These are phyloP conservation scores for Coix lacrymajobi DNA, from an alignment of 176 grass and related monocot species.

Conservation along the genomic window DNA sequence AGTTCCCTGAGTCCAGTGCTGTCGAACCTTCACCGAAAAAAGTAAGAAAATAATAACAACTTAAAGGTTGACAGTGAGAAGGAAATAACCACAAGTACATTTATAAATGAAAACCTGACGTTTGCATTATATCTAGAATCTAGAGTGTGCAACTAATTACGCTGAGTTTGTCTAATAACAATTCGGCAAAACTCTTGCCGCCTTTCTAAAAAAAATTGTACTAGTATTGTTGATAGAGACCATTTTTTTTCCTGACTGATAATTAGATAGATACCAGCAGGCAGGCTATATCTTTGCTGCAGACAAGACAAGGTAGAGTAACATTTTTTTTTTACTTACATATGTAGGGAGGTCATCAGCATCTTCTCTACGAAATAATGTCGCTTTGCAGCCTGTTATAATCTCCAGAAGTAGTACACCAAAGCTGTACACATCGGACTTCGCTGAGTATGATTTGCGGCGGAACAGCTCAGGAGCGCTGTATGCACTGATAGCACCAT, in stretches of 20 bases:
- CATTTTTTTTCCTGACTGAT: too few species aligned
- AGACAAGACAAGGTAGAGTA: background rate
- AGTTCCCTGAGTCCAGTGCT: constrained; percentile 10
- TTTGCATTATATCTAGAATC: background rate
- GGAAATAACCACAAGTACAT: background rate
- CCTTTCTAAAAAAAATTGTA: too few species aligned
- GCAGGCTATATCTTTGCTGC: too few species aligned
- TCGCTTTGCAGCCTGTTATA: constrained; percentile 9
- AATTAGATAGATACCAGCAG: too few species aligned
- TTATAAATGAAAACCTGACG: background rate
- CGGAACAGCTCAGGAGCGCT: constrained; percentile 9
- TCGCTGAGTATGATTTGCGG: background rate
- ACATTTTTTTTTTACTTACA: constrained; percentile 16
- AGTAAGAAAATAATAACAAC: too few species aligned
- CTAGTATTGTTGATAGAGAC: background rate
- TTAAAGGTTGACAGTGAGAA: background rate
- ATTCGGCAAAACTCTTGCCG: too few species aligned
- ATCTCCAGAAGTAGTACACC: constrained; percentile 31
- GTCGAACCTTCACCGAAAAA: constrained; percentile 3
- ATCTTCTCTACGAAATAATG: background rate
- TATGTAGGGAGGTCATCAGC: constrained; percentile 14
- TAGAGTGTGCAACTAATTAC: background rate
- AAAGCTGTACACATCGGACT: constrained; percentile 35
- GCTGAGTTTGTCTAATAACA: too few species aligned
- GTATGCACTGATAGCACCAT: background rate